Evolutionary conservation across 2,329 filamentous ascomycete genomes (phyloP).

Genomic region (Scedosporium aurantiacum): DNA sequence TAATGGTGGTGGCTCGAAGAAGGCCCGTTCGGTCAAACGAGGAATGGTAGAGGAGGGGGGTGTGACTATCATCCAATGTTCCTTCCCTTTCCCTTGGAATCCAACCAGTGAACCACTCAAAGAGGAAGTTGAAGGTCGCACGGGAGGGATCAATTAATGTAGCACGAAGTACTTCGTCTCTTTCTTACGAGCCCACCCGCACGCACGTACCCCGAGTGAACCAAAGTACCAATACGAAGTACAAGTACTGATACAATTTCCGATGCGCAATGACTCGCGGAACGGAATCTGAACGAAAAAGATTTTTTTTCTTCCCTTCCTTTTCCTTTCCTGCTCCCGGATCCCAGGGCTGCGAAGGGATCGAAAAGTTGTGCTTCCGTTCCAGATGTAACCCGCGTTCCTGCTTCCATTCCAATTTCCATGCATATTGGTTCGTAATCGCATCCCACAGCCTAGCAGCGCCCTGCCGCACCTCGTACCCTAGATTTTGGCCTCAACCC

Average conservation of each 20-base stretch:
- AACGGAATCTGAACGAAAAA: not conserved
- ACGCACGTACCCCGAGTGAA: not conserved
- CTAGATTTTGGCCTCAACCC: not conserved
- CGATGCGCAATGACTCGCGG: too few species aligned
- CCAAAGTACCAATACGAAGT: not conserved
- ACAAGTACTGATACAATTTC: not conserved
- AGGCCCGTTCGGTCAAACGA: not conserved
- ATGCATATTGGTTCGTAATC: too few species aligned
- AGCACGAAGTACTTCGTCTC: too few species aligned
- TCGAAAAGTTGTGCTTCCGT: not conserved
- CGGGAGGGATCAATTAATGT: not conserved
- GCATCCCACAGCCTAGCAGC: not conserved
- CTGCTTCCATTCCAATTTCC: too few species aligned
- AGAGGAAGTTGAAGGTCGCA: not conserved
- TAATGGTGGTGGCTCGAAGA: not conserved
- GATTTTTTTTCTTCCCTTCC: not conserved
- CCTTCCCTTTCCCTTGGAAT: not conserved
- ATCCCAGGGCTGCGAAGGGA: too few species aligned
- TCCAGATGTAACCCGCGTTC: not conserved
- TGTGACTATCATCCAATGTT: not conserved
- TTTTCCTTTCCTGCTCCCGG: not conserved
- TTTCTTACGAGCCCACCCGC: too few species aligned
- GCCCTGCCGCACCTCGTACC: not conserved
- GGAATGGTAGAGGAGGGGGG: not conserved
- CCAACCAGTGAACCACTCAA: not conserved